These are phyloP conservation scores for Termitomyces sp. DNA, from an alignment of 768 basidiomycete genomes.

Conservation along the genomic window DNA sequence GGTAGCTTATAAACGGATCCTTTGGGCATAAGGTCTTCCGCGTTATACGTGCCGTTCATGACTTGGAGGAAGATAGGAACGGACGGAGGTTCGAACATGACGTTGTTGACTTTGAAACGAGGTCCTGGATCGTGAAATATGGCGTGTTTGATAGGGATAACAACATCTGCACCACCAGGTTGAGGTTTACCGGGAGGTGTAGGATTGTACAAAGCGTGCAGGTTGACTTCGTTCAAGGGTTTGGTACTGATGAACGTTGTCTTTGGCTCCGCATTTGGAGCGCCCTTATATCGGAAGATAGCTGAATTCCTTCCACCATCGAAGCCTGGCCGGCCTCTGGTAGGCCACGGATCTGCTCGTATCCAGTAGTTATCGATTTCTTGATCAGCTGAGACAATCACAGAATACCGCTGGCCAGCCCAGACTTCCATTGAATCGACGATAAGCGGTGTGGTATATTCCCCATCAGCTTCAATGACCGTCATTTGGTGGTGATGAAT, in stretches of 20 bases:
- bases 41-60: slow-evolving; percentile 33
- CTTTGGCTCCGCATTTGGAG: neutral
- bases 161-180: slow-evolving; percentile 2
- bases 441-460: neutral
- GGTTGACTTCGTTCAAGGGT: neutral
- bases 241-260: neutral
- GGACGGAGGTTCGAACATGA: slow-evolving; percentile 27
- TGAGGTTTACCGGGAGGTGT: neutral
- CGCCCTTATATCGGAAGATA: neutral
- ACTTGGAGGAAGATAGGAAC: slow-evolving; percentile 22
- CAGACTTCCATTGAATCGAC: slow-evolving; percentile 5
- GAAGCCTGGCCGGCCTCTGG: slow-evolving; percentile 1
- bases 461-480: slow-evolving; percentile 4
- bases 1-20: slow-evolving; percentile 39
- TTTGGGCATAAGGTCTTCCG: slow-evolving; percentile 31
- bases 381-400: slow-evolving; percentile 3
- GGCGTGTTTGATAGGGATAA: neutral
- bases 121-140: neutral
- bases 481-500: slow-evolving; percentile 4
- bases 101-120: slow-evolving; percentile 24
- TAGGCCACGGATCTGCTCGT: neutral
- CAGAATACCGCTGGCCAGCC: slow-evolving; percentile 6
- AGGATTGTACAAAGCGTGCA: neutral
- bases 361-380: slow-evolving; percentile 5
- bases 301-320: slow-evolving; percentile 5